Percentiles rank a stretch among this genome's conserved stretches.
phyloP scores from a whole-genome alignment of 495 filamentous ascomycete species.

The Penicillium bialowiezense region DNA sequence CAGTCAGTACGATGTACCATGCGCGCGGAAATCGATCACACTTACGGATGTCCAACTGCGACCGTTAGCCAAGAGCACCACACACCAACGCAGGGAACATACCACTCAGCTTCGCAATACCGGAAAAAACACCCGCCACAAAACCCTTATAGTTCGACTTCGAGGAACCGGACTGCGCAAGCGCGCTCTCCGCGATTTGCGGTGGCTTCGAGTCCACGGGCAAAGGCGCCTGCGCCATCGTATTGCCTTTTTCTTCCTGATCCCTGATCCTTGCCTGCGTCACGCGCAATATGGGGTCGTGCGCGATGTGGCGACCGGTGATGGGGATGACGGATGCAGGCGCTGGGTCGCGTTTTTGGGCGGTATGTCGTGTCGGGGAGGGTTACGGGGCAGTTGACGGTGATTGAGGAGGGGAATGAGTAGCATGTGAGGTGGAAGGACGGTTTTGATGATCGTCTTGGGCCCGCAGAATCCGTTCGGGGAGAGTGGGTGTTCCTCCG shows the following conservation, averaged over 20 bases:
- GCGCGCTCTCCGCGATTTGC: constrained; percentile 9
- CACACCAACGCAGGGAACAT: constrained; percentile 17
- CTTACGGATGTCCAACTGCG: constrained; percentile 66
- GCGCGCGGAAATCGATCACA: constrained; percentile 3
- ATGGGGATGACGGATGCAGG: constrained; percentile 6
- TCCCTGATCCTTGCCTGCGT: background rate
- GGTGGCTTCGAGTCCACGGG: constrained; percentile 6
- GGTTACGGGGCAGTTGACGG: background rate
- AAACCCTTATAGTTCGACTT: constrained; percentile 79
- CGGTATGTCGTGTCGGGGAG: background rate
- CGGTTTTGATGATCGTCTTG: constrained; percentile 12
- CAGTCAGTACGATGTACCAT: background rate
- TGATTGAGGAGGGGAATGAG: constrained; percentile 10
- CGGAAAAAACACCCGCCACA: constrained; percentile 89
- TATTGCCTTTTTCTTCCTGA: background rate
- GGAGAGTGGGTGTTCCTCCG: constrained; percentile 33
- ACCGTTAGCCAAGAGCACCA: constrained; percentile 12
- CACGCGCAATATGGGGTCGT: background rate
- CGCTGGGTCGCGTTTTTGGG: constrained; percentile 9
- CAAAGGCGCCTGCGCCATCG: constrained; percentile 19
- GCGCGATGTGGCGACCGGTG: constrained; percentile 5
- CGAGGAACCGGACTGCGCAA: constrained; percentile 10
- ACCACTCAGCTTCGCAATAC: constrained; percentile 88
- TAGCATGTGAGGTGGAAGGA: constrained; percentile 1
- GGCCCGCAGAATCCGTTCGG: constrained; percentile 33